Conservation (phyloP, 2,329 filamentous ascomycete genomes). For the Gaeumannomyces sp. region DNA sequence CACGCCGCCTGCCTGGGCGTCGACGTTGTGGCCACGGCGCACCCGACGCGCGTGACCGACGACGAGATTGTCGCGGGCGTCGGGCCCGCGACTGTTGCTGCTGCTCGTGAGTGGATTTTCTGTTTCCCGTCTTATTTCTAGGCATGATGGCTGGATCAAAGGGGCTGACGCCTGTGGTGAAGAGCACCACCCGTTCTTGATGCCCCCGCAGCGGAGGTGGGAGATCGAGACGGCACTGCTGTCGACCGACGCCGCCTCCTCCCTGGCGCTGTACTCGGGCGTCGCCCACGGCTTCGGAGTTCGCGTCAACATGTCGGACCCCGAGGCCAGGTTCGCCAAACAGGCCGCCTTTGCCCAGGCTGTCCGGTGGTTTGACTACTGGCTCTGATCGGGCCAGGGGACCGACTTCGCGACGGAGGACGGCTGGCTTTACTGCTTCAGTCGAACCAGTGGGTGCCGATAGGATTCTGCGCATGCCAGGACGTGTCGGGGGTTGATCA, state of each 20-base stretch:
- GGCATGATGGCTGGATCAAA: background rate
- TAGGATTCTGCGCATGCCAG: no score
- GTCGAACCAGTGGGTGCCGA: no score
- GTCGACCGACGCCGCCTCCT: background rate
- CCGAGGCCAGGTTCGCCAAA: background rate
- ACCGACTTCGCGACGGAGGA: no score
- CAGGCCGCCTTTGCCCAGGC: background rate
- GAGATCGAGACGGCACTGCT: slow-evolving; percentile 1
- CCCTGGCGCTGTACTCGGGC: background rate
- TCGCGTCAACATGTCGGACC: background rate
- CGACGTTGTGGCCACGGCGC: slow-evolving; percentile 7
- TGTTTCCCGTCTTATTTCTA: background rate
- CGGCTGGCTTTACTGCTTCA: no score
- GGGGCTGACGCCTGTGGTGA: background rate
- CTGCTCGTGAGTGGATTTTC: background rate
- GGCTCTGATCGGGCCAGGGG: background rate
- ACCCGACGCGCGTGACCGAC: slow-evolving; percentile 9
- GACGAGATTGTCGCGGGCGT: slow-evolving; percentile 9
- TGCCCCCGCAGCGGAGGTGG: background rate
- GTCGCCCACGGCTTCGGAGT: background rate
- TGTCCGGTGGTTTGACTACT: slow-evolving; percentile 1
- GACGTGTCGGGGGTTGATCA: no score
- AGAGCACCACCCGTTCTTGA: background rate
- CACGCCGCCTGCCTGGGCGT: slow-evolving; percentile 7
- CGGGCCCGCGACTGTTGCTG: slow-evolving; percentile 8